Conservation (phyloP, 495 filamentous ascomycete species). For the Achaetomiella virescens region DNA sequence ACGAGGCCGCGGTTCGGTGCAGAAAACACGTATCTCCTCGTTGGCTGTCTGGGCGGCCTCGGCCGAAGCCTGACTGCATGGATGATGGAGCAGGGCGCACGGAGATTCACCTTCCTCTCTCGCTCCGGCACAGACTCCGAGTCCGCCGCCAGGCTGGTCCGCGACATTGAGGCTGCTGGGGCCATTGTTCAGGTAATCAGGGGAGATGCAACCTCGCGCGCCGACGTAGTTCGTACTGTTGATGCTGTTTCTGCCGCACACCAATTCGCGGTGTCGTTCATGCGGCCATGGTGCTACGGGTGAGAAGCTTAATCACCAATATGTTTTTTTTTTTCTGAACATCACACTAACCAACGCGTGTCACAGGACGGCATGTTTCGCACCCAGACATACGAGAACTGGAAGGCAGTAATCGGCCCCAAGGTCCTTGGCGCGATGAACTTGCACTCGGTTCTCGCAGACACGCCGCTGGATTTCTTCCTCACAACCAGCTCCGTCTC, state of each 20-base stretch:
- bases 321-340: too few species aligned
- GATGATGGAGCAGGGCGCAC: not conserved
- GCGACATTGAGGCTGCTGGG: not conserved
- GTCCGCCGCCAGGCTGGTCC: not conserved
- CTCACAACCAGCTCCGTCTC: constrained; percentile 46
- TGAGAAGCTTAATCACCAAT: too few species aligned
- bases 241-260: not conserved
- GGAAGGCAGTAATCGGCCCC: constrained; percentile 18
- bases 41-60: not conserved
- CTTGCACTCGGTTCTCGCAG: constrained; percentile 38
- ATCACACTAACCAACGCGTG: too few species aligned
- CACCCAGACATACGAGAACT: not conserved
- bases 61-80: not conserved
- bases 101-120: not conserved
- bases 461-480: constrained; percentile 48
- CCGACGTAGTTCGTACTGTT: not conserved
- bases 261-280: constrained; percentile 9
- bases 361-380: constrained; percentile 1
- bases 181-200: not conserved
- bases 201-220: not conserved
- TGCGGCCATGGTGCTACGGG: constrained; percentile 7
- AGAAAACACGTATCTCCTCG: not conserved
- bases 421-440: constrained; percentile 41
- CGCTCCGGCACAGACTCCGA: not conserved
- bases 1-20: too few species aligned